Evolutionary conservation across 108 stramenopile genomes (phyloP), one percentile per base, ranked within the genome.

Genomic region (Pseudonitzschia multiseries): DNA sequence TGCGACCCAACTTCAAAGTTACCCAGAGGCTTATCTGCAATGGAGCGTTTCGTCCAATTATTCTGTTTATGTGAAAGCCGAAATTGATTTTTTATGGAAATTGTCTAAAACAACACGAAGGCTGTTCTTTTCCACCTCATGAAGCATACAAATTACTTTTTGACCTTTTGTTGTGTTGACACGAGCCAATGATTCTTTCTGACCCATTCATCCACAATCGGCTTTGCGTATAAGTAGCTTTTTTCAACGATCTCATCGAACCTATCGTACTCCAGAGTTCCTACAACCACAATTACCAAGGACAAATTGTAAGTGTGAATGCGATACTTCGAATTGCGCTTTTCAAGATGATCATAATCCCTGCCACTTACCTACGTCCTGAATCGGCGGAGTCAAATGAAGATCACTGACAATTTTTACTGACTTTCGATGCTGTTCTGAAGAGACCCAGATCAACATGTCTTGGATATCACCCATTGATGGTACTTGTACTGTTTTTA

Each of bases 191-290:
- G 78, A 64, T 73, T 60, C 27, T 87, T 61, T 50, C 74, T 46
- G 4, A 83, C 82, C 57, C 61, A 83, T 59, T 72, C 75, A 48
- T 78, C 82, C 21, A 87, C 57, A 20, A 77, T 68, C 24, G 86
- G 83, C 48, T 81, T 82, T 9, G 83, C 81, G 59, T 84, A 82
- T n/a, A 84, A 61, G 68, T 87, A 87, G n/a, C 83, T 76, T 28
- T 65, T 82, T 36, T 79, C 60, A 1, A 84, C 81, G 53, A 87
- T 84, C 42, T 83, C 81, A 57, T 83, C 81, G 41, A 82, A 81
- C 51, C 80, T 83, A 51, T 81, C 78, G 68, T 70, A 87, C 29
- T 83, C 83, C 9, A 87, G 73, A n/a, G 74, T 75, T 67, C 80
- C 82, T 50, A 36, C 12, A 40, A 62, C 2, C 24, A 62, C 36